Evolutionary conservation across 164 flowering plant genomes (phyloP), one percentile per base, ranked within the genome.

Genomic region (Stephania yunnanensis): DNA sequence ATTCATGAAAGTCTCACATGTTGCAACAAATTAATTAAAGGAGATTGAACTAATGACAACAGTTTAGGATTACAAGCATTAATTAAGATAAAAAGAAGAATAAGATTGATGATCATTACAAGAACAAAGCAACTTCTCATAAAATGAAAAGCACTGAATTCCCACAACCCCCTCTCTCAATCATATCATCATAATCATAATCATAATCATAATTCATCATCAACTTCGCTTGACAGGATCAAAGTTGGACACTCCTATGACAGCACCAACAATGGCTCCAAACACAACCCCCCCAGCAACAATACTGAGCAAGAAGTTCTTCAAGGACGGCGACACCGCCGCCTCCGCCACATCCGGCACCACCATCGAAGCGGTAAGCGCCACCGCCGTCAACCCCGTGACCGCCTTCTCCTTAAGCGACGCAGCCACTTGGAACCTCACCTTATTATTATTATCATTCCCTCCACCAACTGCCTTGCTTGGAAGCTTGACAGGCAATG

Each of bases 301-400:
- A 73, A 92, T 91, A 82, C 94, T 91, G 69, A 90, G 89, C 95
- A 92, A 83, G 87, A 91, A 91, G 84, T 91, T 92, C 87, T 89
- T 89, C 69, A 91, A 87, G 11, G 95, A 91, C 6, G 95, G 91
- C 4, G 95, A 80, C 10, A 90, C 71, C 1, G 87, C 90, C 6
- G 87, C 72, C 25, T 71, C 88, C 2, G 91, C 95, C 46, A 89
- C 87, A 2, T 91, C 91, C 0, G 95, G 92, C 7, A 89, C 73
- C 75, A 87, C 83, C 90, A 90, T 82, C 25, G 85, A 82, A 20
- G 91, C 89, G 0, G 92, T 81, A 74, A 91, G 73, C 0, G 87
- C 88, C 9, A 82, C 89, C 2, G 97, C 94, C 0, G 92, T 82
- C 81, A 91, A 72, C 1, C 92, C 95, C 0, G 89, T 72, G 10